phyloP scores from a whole-genome alignment of 331 rosid genomes.

The Acacia concinna region DNA sequence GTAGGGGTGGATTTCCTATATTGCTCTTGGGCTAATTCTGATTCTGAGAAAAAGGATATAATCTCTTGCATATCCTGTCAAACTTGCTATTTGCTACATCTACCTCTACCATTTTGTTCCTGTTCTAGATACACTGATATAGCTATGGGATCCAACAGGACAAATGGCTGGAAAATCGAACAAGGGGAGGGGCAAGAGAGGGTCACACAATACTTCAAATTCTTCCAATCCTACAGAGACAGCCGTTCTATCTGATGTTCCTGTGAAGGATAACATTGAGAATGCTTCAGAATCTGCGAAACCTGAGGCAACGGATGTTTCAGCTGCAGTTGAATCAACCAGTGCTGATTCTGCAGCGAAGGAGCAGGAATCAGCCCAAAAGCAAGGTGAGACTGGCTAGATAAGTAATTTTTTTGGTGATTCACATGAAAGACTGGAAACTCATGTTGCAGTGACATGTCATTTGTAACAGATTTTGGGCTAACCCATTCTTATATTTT shows the following conservation, averaged over 20 bases:
- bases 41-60: slow-evolving; percentile 9
- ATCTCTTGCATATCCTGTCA: background rate
- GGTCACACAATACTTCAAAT: slow-evolving; percentile 36
- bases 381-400: slow-evolving; percentile 65
- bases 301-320: slow-evolving; percentile 47
- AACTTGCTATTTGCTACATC: background rate
- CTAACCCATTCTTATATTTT: background rate
- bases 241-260: slow-evolving; percentile 42
- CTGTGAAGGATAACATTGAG: slow-evolving; percentile 42
- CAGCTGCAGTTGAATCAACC: slow-evolving; percentile 39
- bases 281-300: slow-evolving; percentile 40
- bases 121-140: slow-evolving; percentile 24
- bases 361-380: slow-evolving; percentile 51
- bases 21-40: background rate
- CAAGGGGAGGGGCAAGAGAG: slow-evolving; percentile 70
- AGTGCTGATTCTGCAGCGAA: slow-evolving; percentile 39
- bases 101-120: background rate
- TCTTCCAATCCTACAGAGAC: slow-evolving; percentile 44
- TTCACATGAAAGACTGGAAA: slow-evolving; percentile 16
- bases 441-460: background rate
- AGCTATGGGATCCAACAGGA: slow-evolving; percentile 33
- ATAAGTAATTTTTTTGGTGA: background rate
- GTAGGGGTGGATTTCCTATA: background rate
- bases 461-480: background rate
- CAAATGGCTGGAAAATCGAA: slow-evolving; percentile 90